These are phyloP conservation scores for Fraxinus americana DNA, from an alignment of 257 asterid species.

Conservation along the genomic window DNA sequence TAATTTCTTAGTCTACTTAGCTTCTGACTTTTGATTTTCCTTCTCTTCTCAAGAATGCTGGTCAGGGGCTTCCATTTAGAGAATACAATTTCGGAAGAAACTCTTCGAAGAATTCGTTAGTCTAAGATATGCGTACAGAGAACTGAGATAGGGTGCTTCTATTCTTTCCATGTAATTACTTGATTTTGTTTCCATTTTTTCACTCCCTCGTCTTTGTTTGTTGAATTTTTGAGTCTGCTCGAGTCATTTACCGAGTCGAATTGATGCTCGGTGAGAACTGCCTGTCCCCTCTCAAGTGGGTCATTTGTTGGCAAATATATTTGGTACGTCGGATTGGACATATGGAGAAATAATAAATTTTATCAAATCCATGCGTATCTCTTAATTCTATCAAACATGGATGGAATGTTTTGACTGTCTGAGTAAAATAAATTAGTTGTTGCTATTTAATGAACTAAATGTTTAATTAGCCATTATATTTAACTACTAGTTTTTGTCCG, in stretches of 20 bases:
- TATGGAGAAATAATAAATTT: background rate
- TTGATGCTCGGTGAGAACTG: background rate
- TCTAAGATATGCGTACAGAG: background rate
- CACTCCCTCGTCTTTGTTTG: background rate
- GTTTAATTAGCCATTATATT: background rate
- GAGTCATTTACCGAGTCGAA: background rate
- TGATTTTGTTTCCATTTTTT: background rate
- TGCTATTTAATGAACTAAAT: background rate
- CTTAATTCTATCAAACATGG: too few relatives aligned
- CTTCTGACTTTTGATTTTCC: background rate
- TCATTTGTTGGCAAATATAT: background rate
- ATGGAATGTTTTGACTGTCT: background rate
- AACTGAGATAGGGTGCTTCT: background rate
- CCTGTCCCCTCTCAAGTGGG: background rate
- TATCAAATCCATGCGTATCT: background rate
- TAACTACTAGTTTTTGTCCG: too few relatives aligned
- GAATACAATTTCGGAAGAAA: background rate
- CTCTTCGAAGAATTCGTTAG: background rate
- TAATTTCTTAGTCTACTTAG: background rate
- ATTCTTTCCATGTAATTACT: background rate
- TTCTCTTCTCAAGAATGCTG: background rate
- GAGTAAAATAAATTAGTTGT: background rate
- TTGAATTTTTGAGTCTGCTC: background rate
- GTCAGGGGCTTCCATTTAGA: background rate
- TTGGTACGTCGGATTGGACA: background rate